phyloP scores from a whole-genome alignment of 2,329 filamentous ascomycete genomes.

The Teratosphaeria destructans region DNA sequence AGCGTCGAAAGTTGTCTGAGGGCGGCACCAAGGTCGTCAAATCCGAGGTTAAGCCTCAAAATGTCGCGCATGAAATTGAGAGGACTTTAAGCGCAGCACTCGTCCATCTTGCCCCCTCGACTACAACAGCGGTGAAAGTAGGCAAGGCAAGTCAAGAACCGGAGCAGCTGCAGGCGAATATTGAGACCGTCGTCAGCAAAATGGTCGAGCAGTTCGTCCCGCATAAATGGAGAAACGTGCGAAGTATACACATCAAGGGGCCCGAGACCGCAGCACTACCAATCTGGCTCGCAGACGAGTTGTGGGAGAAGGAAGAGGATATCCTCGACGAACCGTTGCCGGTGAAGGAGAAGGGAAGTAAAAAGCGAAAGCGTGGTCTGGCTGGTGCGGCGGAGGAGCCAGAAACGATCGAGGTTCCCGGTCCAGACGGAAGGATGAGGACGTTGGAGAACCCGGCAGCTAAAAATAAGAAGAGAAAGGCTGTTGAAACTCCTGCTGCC shows the following conservation, averaged over 20 bases:
- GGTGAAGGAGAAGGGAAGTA: constrained; percentile 15
- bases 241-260: constrained; percentile 80
- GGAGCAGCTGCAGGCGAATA: constrained; percentile 70
- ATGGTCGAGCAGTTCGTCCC: constrained; percentile 72
- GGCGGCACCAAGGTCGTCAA: constrained; percentile 29
- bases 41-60: constrained; percentile 46
- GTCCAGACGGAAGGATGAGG: constrained; percentile 25
- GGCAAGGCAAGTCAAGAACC: constrained; percentile 65
- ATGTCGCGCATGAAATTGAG: constrained; percentile 71
- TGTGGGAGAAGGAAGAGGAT: constrained; percentile 73
- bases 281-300: constrained; percentile 86
- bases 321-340: constrained; percentile 48
- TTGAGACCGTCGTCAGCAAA: constrained; percentile 57
- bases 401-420: constrained; percentile 20
- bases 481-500: neutral
- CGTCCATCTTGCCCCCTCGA: constrained; percentile 67
- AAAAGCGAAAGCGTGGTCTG: constrained; percentile 24
- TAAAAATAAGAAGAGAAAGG: constrained; percentile 5
- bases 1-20: constrained; percentile 33
- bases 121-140: constrained; percentile 70
- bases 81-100: constrained; percentile 67
- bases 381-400: constrained; percentile 15
- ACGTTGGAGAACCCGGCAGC: constrained; percentile 14
- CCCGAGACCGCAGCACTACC: constrained; percentile 79
- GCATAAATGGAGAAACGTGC: constrained; percentile 79